A percentile compares a stretch with the other conserved stretches of the same genome.
These are phyloP conservation scores for Chaetoceros tenuissimus DNA, from an alignment of 108 stramenopile species.

Conservation along the genomic window DNA sequence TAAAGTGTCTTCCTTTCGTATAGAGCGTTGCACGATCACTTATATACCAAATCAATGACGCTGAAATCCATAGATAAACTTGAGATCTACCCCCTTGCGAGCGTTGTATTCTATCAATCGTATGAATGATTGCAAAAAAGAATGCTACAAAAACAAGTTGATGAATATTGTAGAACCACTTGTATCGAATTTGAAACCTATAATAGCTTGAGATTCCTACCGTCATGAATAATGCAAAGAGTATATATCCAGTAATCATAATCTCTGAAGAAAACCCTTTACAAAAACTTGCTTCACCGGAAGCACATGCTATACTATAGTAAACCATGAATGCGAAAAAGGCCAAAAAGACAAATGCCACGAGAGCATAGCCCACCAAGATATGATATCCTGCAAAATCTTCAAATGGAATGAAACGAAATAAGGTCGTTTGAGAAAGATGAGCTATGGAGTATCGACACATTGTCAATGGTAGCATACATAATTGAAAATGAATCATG, in stretches of 20 bases:
- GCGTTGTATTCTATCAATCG: slow-evolving; percentile 26
- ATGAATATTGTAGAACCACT: slow-evolving; percentile 29
- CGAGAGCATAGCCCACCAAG: slow-evolving; percentile 32
- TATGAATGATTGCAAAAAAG: slow-evolving; percentile 29
- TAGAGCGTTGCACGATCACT: slow-evolving; percentile 34
- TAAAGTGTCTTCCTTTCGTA: slow-evolving; percentile 22
- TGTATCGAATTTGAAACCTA: slow-evolving; percentile 29
- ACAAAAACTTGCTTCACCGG: slow-evolving; percentile 33
- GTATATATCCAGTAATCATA: slow-evolving; percentile 24
- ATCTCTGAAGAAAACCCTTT: slow-evolving; percentile 32
- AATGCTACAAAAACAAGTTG: slow-evolving; percentile 31
- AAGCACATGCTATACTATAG: slow-evolving; percentile 27
- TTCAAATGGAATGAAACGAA: slow-evolving; percentile 26
- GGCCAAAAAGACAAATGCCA: slow-evolving; percentile 25
- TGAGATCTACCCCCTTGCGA: slow-evolving; percentile 23
- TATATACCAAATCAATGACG: slow-evolving; percentile 28
- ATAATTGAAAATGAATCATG: slow-evolving; percentile 44
- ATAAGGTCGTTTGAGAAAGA: slow-evolving; percentile 13
- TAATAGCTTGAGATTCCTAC: slow-evolving; percentile 21
- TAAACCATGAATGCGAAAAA: slow-evolving; percentile 33
- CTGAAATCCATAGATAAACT: slow-evolving; percentile 36
- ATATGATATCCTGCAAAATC: slow-evolving; percentile 24
- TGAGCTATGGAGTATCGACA: slow-evolving; percentile 24
- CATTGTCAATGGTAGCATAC: slow-evolving; percentile 40
- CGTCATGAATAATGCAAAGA: slow-evolving; percentile 20